Evolutionary conservation across 2,329 filamentous ascomycete species (phyloP).

Genomic region (Ilyonectria mors-panacis): DNA sequence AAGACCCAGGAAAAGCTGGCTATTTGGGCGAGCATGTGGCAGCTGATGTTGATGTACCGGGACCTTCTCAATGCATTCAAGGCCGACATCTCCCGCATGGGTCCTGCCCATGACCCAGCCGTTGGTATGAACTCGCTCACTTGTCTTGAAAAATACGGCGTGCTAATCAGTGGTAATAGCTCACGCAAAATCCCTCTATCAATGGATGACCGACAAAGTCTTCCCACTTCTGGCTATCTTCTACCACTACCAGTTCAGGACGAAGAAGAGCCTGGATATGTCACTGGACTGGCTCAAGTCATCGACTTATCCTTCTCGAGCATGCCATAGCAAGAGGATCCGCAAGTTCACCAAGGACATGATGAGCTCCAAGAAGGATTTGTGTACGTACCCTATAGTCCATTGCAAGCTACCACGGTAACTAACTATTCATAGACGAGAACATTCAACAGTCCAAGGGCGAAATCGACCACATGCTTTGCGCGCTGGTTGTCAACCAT

Average conservation of each 20-base stretch:
- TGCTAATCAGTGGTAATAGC: slow-evolving; percentile 36
- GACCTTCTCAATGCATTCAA: slow-evolving; percentile 56
- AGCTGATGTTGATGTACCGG: slow-evolving; percentile 64
- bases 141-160: neutral
- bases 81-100: slow-evolving; percentile 44
- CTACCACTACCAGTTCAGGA: slow-evolving; percentile 59
- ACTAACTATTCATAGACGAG: slow-evolving; percentile 50
- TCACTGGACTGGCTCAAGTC: slow-evolving; percentile 56
- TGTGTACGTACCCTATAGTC: slow-evolving; percentile 50
- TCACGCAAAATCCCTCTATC: slow-evolving; percentile 38
- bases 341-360: slow-evolving; percentile 50
- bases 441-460: slow-evolving; percentile 50
- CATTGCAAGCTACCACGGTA: neutral
- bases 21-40: slow-evolving; percentile 66
- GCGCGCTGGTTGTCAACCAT: slow-evolving; percentile 55
- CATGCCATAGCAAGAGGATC: slow-evolving; percentile 49
- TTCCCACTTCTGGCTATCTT: slow-evolving; percentile 58
- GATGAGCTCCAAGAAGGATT: slow-evolving; percentile 52
- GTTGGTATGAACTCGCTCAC: slow-evolving; percentile 37
- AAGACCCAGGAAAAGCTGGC: slow-evolving; percentile 58
- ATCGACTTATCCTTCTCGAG: slow-evolving; percentile 44
- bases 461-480: slow-evolving; percentile 53
- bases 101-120: slow-evolving; percentile 41
- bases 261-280: slow-evolving; percentile 58
- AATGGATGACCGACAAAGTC: slow-evolving; percentile 52